Percentiles rank a stretch among this genome's conserved stretches.
These are phyloP conservation scores for Amanita molliuscula DNA, from an alignment of 768 basidiomycete genomes.

Conservation along the genomic window DNA sequence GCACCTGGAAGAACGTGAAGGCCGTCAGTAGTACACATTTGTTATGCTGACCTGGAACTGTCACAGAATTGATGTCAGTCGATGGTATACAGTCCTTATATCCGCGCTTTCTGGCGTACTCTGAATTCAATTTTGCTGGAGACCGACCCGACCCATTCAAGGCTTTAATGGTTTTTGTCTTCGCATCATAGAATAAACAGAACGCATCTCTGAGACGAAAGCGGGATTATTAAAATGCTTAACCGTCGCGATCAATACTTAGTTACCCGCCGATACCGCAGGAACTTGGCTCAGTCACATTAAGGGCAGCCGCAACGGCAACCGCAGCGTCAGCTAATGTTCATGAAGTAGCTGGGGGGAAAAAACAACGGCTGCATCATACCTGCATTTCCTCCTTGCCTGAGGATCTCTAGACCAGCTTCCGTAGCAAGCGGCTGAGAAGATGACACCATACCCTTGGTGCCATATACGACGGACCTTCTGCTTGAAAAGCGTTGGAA, in stretches of 20 bases:
- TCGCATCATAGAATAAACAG: slow-evolving; percentile 86
- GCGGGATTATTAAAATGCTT: slow-evolving; percentile 9
- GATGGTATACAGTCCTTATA: slow-evolving; percentile 66
- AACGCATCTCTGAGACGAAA: slow-evolving; percentile 62
- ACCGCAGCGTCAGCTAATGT: slow-evolving; percentile 83
- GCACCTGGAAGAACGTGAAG: slow-evolving; percentile 40
- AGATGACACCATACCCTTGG: slow-evolving; percentile 79
- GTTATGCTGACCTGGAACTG: slow-evolving; percentile 51
- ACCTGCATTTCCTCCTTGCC: slow-evolving; percentile 96
- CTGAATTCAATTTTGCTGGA: slow-evolving; percentile 69
- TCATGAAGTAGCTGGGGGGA: neutral
- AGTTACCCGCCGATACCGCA: slow-evolving; percentile 87
- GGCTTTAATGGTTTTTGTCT: slow-evolving; percentile 72
- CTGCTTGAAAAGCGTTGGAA: slow-evolving; percentile 74
- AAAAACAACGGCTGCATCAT: slow-evolving; percentile 9
- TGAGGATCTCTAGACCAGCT: slow-evolving; percentile 85
- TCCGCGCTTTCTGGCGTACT: slow-evolving; percentile 61
- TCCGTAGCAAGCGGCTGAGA: slow-evolving; percentile 88
- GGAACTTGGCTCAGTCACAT: slow-evolving; percentile 80
- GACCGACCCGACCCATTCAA: slow-evolving; percentile 90
- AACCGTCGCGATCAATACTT: slow-evolving; percentile 11
- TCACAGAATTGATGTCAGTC: slow-evolving; percentile 83
- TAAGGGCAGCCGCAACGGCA: slow-evolving; percentile 85
- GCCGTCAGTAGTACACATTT: neutral
- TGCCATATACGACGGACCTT: slow-evolving; percentile 78